Percentiles rank a stretch among this genome's conserved stretches.
Evolutionary conservation across 352 stramenopile genomes (phyloP).

Genomic region (Thraustochytrium striatum): DNA sequence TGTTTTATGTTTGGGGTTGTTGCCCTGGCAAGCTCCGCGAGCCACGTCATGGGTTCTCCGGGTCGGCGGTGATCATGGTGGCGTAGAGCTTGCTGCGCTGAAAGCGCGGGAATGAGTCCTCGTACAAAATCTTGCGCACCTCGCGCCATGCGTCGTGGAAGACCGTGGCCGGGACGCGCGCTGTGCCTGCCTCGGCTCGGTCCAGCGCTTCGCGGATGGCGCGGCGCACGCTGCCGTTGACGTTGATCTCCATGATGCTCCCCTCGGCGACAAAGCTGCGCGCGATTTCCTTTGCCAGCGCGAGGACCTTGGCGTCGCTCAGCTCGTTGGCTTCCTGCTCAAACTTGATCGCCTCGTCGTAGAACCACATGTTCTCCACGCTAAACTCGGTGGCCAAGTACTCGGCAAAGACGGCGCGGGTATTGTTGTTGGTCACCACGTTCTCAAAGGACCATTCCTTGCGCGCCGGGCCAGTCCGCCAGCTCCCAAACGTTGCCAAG

Average conservation of each 20-base stretch:
- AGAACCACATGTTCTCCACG: neutral
- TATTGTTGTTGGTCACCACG: neutral
- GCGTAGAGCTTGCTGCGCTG: too few relatives aligned
- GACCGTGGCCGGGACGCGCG: too few relatives aligned
- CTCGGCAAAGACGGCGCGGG: neutral
- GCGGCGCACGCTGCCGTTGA: neutral
- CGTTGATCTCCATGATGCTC: neutral
- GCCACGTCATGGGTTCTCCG: too few relatives aligned
- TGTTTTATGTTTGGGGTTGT: too few relatives aligned
- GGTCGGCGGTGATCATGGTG: too few relatives aligned
- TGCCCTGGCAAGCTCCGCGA: too few relatives aligned
- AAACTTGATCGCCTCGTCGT: neutral
- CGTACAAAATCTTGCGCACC: conserved; percentile 55
- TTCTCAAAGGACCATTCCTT: neutral
- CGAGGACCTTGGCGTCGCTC: neutral
- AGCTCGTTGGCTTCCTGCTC: neutral
- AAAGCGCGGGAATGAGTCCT: conserved; percentile 57
- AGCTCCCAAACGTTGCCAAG: neutral
- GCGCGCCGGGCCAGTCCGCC: neutral
- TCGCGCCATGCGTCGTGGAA: conserved; percentile 56
- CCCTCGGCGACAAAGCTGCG: neutral
- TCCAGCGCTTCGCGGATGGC: neutral
- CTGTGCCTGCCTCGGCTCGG: too few relatives aligned
- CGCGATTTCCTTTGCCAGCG: neutral
- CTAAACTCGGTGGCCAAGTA: conserved; percentile 1